These are phyloP conservation scores for Aspergillus tanneri DNA, from an alignment of 2,329 filamentous ascomycete species.

Conservation along the genomic window DNA sequence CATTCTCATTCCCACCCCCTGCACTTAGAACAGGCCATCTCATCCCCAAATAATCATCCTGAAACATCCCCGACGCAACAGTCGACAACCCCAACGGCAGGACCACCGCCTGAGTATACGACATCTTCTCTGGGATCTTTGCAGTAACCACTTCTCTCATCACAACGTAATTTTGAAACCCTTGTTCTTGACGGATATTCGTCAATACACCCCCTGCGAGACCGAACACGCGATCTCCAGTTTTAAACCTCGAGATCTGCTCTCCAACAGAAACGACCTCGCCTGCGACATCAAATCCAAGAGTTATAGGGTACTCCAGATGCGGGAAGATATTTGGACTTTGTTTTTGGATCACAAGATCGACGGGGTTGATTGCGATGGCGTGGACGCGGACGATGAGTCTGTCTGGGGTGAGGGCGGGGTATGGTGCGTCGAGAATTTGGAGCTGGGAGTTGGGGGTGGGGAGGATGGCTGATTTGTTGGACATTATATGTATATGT, in stretches of 20 bases:
- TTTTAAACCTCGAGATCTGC: constrained; percentile 9
- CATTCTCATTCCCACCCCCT: no score
- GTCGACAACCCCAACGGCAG: not conserved
- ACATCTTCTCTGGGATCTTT: not conserved
- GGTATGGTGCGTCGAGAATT: no score
- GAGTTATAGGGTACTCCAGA: constrained; percentile 13
- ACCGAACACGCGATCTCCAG: constrained; percentile 12
- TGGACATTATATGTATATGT: no score
- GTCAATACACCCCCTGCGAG: constrained; percentile 6
- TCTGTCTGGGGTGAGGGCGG: no score
- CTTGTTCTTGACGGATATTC: not conserved
- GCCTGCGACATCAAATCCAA: constrained; percentile 16
- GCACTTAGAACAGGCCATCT: no score
- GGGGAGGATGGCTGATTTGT: no score
- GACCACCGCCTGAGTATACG: not conserved
- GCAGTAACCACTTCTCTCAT: not conserved
- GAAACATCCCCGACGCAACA: not conserved
- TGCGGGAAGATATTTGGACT: constrained; percentile 7
- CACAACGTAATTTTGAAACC: not conserved
- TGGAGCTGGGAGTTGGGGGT: no score
- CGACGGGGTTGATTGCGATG: constrained; percentile 23
- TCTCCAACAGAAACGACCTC: constrained; percentile 8
- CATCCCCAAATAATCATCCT: not conserved
- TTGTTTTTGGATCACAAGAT: constrained; percentile 15
- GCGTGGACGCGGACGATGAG: constrained; percentile 33